Base-by-base conservation (phyloP, 306 rosid species). In the Ziziphus jujuba region DNA sequence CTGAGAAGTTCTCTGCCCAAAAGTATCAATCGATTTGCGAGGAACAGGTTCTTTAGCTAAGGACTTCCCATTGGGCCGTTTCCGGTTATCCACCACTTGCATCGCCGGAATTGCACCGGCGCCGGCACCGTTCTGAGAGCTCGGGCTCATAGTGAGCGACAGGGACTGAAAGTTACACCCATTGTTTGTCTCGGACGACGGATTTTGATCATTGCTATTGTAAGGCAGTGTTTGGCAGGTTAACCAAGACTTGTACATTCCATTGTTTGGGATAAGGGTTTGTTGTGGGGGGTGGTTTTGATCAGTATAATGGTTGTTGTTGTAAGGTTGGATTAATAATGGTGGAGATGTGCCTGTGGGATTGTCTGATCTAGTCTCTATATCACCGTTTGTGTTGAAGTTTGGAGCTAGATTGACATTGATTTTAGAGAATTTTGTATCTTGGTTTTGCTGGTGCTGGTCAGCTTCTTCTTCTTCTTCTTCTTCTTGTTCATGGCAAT, bases 1-100 rank as follows among this genome's bases (percentile, higher is more conserved):
- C 78, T 93, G 99, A 70, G 99, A 93, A 34, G 99, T 93, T 76
- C 97, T 85, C 76, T 93, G 99, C 23, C 99, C 99, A 72, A 93
- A 93, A 45, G 97, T 93, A 72, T 93, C 97, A 43, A 93, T 82
- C 22, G 97, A 90, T 75, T 93, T 93, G 47, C 99, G 85, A 51
- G 99, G 85, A 57, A 88, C 84, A 1, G 97, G 84, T 78, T 90
- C 96, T 80, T 81, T 88, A 17, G 66, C 71, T 16, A 3, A 49
- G 69, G 87, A 68, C 84, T 84, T 90, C 22, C 82, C 59, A 49
- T 75, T 47, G 0, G 89, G 77, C 24, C 97, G 61, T 79, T 93
- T 93, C 36, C 97, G 71, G 69, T 62, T 73, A 33, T 88, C 87
- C 52, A 36, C 71, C 31, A 53, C 84, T 20, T 66, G 95, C 73